These are phyloP conservation scores for Dactylonectria macrodidyma DNA, from an alignment of 2,329 filamentous ascomycete species.

Conservation along the genomic window DNA sequence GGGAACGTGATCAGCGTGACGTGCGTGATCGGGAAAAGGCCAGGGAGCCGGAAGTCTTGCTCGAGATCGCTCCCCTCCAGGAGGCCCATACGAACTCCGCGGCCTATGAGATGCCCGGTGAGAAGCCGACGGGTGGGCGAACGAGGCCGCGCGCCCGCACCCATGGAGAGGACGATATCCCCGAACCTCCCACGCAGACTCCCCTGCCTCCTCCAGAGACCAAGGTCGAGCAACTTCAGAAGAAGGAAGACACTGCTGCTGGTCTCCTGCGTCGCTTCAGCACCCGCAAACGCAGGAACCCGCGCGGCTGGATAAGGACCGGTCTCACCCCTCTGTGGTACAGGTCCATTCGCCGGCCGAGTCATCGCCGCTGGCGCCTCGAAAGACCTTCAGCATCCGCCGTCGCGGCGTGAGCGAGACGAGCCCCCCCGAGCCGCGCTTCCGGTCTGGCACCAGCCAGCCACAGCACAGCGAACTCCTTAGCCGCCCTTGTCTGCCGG, in stretches of 20 bases:
- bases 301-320: slow-evolving; percentile 73
- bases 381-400: too few relatives aligned
- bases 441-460: too few relatives aligned
- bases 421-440: too few relatives aligned
- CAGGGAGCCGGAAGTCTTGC: slow-evolving; percentile 67
- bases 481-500: too few relatives aligned
- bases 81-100: slow-evolving; percentile 90
- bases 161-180: slow-evolving; percentile 92
- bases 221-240: slow-evolving; percentile 72
- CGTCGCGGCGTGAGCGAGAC: too few relatives aligned
- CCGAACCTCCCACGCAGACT: slow-evolving; percentile 65
- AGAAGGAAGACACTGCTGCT: slow-evolving; percentile 90
- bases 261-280: slow-evolving; percentile 92
- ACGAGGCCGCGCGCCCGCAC: slow-evolving; percentile 90
- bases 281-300: slow-evolving; percentile 80
- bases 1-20: slow-evolving; percentile 42
- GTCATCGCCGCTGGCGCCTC: too few relatives aligned
- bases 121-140: slow-evolving; percentile 87
- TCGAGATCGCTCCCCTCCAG: slow-evolving; percentile 85
- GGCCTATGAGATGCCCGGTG: slow-evolving; percentile 87
- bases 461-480: too few relatives aligned
- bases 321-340: slow-evolving; percentile 79
- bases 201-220: slow-evolving; percentile 64
- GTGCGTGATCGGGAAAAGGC: slow-evolving; percentile 48
- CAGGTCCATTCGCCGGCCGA: slow-evolving; percentile 79